Percentiles rank a stretch among this genome's conserved stretches.
These are phyloP conservation scores for Blastocladiella britannica DNA, from an alignment of 192 early-diverging fungal species.

Conservation along the genomic window DNA sequence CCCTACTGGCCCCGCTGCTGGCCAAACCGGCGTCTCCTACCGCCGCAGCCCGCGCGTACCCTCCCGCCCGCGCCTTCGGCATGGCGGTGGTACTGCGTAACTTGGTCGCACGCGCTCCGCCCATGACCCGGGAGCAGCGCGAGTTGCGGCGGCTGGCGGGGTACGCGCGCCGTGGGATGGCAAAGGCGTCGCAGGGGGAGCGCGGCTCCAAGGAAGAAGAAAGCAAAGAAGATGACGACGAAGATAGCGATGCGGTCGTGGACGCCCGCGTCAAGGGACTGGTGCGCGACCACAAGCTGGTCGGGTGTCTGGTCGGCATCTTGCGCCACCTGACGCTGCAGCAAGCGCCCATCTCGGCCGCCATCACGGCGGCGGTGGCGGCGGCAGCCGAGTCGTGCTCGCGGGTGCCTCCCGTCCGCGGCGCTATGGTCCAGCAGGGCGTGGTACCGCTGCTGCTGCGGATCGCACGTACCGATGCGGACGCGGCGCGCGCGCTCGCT, in stretches of 20 bases:
- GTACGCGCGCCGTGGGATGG: neutral
- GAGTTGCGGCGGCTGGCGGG: neutral
- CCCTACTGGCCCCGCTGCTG: too few species aligned
- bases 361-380: neutral
- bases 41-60: neutral
- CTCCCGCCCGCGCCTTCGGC: neutral
- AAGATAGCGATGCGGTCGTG: neutral
- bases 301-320: neutral
- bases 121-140: neutral
- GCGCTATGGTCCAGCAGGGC: neutral
- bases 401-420: neutral
- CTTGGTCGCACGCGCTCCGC: neutral
- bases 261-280: too few species aligned
- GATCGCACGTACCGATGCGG: neutral
- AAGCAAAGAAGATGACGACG: neutral
- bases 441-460: neutral
- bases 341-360: neutral
- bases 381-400: neutral
- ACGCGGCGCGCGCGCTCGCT: neutral
- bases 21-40: neutral
- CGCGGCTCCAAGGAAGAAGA: neutral
- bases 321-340: neutral
- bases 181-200: neutral
- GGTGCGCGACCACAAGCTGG: neutral
- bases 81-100: neutral